Conservation (phyloP, 2,329 filamentous ascomycete species). For the Daldinia sp. region DNA sequence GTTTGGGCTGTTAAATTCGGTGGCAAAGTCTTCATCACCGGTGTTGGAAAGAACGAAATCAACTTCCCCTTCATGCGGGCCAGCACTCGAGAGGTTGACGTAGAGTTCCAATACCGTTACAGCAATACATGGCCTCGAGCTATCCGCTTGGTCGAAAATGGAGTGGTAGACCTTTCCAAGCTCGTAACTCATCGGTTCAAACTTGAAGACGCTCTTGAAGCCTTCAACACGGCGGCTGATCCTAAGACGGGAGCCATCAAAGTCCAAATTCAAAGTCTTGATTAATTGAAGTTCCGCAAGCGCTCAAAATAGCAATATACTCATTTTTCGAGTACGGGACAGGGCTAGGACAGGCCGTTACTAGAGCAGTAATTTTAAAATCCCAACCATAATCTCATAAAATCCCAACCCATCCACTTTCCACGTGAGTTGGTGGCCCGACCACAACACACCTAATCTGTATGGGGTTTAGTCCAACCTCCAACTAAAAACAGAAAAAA, state of each 20-base stretch:
- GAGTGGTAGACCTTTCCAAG: conserved; percentile 80
- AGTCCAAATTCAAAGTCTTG: conserved; percentile 85
- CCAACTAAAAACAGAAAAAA: too few relatives aligned
- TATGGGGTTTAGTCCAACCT: too few relatives aligned
- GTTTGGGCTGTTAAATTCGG: conserved; percentile 95
- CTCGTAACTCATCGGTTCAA: conserved; percentile 88
- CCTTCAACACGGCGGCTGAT: conserved; percentile 88
- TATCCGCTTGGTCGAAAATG: conserved; percentile 85
- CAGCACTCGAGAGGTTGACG: conserved; percentile 88
- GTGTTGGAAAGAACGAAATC: conserved; percentile 95
- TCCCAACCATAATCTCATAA: too few relatives aligned
- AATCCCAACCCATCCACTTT: too few relatives aligned
- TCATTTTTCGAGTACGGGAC: too few relatives aligned
- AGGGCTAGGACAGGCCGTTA: neutral
- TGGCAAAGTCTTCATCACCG: conserved; percentile 96
- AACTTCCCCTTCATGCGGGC: conserved; percentile 94
- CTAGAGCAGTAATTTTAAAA: too few relatives aligned
- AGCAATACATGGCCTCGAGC: conserved; percentile 95
- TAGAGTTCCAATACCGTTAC: conserved; percentile 97
- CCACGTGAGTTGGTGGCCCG: too few relatives aligned
- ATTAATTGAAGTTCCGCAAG: conserved; percentile 50
- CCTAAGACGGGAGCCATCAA: conserved; percentile 96
- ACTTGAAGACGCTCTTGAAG: conserved; percentile 86
- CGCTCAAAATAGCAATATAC: too few relatives aligned
- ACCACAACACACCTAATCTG: too few relatives aligned